Base-by-base conservation (phyloP, 495 filamentous ascomycete genomes). In the Penicillium manginii region DNA sequence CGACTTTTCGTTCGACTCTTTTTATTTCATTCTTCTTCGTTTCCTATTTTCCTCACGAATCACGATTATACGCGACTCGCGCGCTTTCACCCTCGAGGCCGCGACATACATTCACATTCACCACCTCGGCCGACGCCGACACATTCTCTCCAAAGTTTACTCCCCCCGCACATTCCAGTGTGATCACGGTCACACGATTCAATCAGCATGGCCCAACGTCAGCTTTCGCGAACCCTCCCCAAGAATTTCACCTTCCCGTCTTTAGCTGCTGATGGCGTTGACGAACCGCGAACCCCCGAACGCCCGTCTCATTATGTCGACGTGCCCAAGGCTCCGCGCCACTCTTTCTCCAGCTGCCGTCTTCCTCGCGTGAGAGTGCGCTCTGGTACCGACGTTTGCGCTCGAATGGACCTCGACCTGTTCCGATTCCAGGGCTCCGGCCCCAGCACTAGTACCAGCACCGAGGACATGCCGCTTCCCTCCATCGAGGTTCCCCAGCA, bases 241-340 rank as follows among this genome's bases (percentile, higher is more conserved):
- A 81, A 85, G 50, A 85, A 83, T 71, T 88, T 88, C 69, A 83
- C 78, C 22, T 87, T 86, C 61, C 79, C 85, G 69, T 84, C 83
- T 50, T 67, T 73, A 21, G 76, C 76, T 62, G 70, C 73, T 52
- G 75, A 78, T 26, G 45, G 45, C 45, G 45, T n/a, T 8, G 45
- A 47, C 40, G 72, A 77, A 47, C 86, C 86, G 32, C 83, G 72
- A 63, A 88, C 86, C 9, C 86, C 86, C 22, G 82, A 87, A 57
- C 82, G 73, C 50, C 58, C 78, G 15, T 75, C 75, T 15, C 60
- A 70, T 29, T 66, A 72, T 51, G 65, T 71, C 19, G 74, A 81
- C 50, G 65, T 78, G 19, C 72, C 76, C 17, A 79, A 80, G 19
- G 79, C 82, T 14, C 73, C 79, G 9, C 73, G 78, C 51, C 83